phyloP scores from a whole-genome alignment of 1,139 yeast species.

The Pichia sp. region DNA sequence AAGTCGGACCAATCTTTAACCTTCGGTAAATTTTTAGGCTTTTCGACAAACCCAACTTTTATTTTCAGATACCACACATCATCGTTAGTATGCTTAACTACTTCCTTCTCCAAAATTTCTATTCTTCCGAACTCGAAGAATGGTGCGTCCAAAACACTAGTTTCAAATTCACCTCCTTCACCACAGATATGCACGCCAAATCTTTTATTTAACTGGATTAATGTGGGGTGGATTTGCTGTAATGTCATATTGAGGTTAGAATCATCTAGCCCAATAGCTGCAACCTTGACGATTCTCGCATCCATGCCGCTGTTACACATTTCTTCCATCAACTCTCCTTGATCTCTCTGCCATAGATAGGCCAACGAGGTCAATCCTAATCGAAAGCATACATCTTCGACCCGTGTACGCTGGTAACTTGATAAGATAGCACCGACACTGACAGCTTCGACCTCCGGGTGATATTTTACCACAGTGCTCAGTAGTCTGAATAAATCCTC shows the following conservation, averaged over 20 bases:
- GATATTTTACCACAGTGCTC: slow-evolving; percentile 39
- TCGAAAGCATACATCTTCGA: slow-evolving; percentile 81
- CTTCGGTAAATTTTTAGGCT: slow-evolving; percentile 21
- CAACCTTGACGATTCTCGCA: slow-evolving; percentile 86
- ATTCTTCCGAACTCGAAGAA: slow-evolving; percentile 57
- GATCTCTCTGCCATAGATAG: slow-evolving; percentile 87
- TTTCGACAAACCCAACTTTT: slow-evolving; percentile 41
- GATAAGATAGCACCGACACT: slow-evolving; percentile 95
- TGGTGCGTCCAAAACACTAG: slow-evolving; percentile 86
- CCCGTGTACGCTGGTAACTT: slow-evolving; percentile 87
- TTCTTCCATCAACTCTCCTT: slow-evolving; percentile 70
- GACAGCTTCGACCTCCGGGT: slow-evolving; percentile 79
- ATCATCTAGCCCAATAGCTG: slow-evolving; percentile 75
- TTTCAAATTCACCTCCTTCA: slow-evolving; percentile 97
- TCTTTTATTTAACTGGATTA: slow-evolving; percentile 52
- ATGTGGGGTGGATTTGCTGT: slow-evolving; percentile 53
- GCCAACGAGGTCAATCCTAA: slow-evolving; percentile 66
- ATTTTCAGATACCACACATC: slow-evolving; percentile 65
- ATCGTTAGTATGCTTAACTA: slow-evolving; percentile 46
- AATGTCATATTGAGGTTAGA: slow-evolving; percentile 66
- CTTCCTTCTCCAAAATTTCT: slow-evolving; percentile 39
- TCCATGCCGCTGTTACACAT: slow-evolving; percentile 72
- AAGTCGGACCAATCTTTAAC: slow-evolving; percentile 27
- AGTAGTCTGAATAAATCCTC: slow-evolving; percentile 67
- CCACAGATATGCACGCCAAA: slow-evolving; percentile 94